Conservation (phyloP, 768 basidiomycete genomes). For the Mrakia frigida region DNA sequence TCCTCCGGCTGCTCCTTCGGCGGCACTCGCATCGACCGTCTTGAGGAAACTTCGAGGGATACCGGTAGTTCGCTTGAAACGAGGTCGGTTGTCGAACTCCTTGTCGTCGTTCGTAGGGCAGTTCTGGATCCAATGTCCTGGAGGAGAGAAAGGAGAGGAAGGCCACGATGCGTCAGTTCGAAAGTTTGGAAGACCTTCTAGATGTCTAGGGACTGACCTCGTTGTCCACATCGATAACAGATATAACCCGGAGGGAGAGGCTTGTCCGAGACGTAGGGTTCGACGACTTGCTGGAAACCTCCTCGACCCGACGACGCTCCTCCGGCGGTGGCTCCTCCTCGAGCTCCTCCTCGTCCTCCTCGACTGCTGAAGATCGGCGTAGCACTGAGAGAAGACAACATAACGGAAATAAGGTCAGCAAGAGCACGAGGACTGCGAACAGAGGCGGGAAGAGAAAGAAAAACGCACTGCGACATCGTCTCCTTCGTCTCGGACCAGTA, state of each 20-base stretch:
- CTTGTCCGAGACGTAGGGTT: constrained; percentile 52
- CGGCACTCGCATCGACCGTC: constrained; percentile 67
- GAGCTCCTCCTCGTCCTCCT: constrained; percentile 42
- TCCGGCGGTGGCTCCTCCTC: constrained; percentile 53
- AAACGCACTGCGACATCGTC: constrained; percentile 94
- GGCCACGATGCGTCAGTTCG: constrained; percentile 3
- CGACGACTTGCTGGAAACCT: constrained; percentile 45
- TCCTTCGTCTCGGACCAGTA: constrained; percentile 99
- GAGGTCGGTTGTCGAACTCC: constrained; percentile 86
- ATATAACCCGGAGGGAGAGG: constrained; percentile 93
- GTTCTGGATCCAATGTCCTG: constrained; percentile 99
- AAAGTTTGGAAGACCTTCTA: not conserved
- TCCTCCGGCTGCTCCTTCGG: constrained; percentile 56
- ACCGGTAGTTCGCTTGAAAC: constrained; percentile 96
- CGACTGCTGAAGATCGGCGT: constrained; percentile 53
- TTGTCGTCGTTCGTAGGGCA: constrained; percentile 97
- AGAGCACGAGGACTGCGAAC: not conserved
- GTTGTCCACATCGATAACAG: constrained; percentile 96
- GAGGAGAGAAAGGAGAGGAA: constrained; percentile 12
- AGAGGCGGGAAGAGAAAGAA: constrained; percentile 42
- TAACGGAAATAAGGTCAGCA: not conserved
- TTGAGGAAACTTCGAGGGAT: constrained; percentile 97
- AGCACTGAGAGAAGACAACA: constrained; percentile 33
- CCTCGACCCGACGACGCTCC: not conserved
- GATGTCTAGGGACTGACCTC: constrained; percentile 54